These are phyloP conservation scores for Agastache rugosa DNA, from an alignment of 257 asterid genomes.

Conservation along the genomic window DNA sequence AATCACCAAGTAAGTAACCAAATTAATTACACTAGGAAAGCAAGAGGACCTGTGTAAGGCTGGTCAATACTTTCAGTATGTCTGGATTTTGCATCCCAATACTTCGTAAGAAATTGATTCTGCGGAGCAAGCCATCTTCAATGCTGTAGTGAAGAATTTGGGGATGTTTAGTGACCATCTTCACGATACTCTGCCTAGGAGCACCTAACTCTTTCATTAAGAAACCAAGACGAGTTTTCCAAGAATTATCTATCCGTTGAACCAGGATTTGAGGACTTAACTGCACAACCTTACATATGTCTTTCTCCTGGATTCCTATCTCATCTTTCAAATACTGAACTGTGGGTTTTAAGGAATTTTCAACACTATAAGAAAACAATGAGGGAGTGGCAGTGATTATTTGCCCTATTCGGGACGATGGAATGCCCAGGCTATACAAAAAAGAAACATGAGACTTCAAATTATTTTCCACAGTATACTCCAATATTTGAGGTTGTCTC, in stretches of 20 bases:
- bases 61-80: slow-evolving; percentile 78
- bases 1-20: slow-evolving; percentile 15
- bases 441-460: slow-evolving; percentile 88
- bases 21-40: slow-evolving; percentile 27
- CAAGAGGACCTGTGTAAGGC: slow-evolving; percentile 82
- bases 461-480: slow-evolving; percentile 85
- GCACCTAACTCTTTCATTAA: slow-evolving; percentile 84
- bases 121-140: slow-evolving; percentile 81
- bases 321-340: slow-evolving; percentile 83
- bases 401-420: slow-evolving; percentile 85
- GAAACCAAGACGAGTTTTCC: slow-evolving; percentile 78
- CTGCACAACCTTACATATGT: slow-evolving; percentile 89
- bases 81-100: slow-evolving; percentile 81
- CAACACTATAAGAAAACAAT: slow-evolving; percentile 88
- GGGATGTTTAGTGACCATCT: slow-evolving; percentile 96
- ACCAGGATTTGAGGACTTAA: slow-evolving; percentile 96
- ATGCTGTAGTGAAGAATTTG: slow-evolving; percentile 94
- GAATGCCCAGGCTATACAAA: slow-evolving; percentile 75
- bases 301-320: slow-evolving; percentile 76
- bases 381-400: slow-evolving; percentile 88
- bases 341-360: slow-evolving; percentile 86
- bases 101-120: slow-evolving; percentile 84
- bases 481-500: slow-evolving; percentile 92
- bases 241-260: slow-evolving; percentile 84
- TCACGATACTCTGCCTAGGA: slow-evolving; percentile 83